Percentiles rank a stretch among this genome's conserved stretches.
Conservation (phyloP, 805 yeast species). For the Saitoella complicata region DNA sequence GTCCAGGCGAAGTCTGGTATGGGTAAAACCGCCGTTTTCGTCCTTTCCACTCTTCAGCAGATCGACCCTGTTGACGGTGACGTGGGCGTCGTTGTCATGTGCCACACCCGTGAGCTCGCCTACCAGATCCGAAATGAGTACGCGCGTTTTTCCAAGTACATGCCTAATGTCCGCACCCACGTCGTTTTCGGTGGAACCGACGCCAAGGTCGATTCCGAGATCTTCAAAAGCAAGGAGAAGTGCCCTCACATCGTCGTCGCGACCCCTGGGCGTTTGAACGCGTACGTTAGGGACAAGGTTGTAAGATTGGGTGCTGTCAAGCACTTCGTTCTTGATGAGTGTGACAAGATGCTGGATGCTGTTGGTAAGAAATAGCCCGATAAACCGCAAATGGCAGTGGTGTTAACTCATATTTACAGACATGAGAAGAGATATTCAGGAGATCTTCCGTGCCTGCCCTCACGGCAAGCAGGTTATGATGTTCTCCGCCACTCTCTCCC, state of each 20-base stretch:
- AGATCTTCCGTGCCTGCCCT: conserved; percentile 92
- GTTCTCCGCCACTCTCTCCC: conserved; percentile 92
- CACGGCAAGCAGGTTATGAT: conserved; percentile 98
- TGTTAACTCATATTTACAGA: conserved; percentile 26
- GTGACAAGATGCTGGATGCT: conserved; percentile 91
- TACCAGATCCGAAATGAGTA: conserved; percentile 96
- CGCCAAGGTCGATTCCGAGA: conserved; percentile 68
- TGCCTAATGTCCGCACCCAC: conserved; percentile 94
- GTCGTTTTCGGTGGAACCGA: conserved; percentile 95
- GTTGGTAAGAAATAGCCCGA: conserved; percentile 8
- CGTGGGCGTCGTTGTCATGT: conserved; percentile 80
- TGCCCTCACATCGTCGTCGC: conserved; percentile 95
- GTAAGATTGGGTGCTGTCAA: conserved; percentile 77
- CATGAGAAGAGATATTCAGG: conserved; percentile 98
- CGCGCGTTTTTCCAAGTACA: conserved; percentile 91
- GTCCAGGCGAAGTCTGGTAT: conserved; percentile 99
- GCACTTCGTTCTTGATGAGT: conserved; percentile 92
- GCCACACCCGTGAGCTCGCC: conserved; percentile 98
- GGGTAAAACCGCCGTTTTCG: conserved; percentile 98
- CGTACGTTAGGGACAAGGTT: conserved; percentile 79
- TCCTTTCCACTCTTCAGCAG: conserved; percentile 88
- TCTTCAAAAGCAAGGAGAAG: conserved; percentile 78
- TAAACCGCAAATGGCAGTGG: not conserved
- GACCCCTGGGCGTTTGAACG: conserved; percentile 95
- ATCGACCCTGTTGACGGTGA: conserved; percentile 96